phyloP scores from a whole-genome alignment of 192 early-diverging fungal genomes.

The Spizellomyces punctatus region DNA sequence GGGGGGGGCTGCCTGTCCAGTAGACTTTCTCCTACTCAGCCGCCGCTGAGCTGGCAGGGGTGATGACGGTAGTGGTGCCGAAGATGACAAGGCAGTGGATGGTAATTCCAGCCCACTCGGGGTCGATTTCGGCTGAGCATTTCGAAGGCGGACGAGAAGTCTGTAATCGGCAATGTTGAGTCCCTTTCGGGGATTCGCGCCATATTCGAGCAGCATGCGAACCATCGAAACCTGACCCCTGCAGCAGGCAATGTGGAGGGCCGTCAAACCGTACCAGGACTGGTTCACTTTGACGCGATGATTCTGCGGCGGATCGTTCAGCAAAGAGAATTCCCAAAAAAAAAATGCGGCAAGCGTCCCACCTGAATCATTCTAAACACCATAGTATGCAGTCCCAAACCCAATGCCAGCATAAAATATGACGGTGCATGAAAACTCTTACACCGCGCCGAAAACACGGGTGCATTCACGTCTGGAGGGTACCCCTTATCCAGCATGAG shows the following conservation, averaged over 20 bases:
- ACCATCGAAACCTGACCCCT: conserved; percentile 37
- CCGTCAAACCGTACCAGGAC: conserved; percentile 56
- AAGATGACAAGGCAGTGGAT: too few relatives aligned
- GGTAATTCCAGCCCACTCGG: too few relatives aligned
- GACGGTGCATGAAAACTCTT: conserved; percentile 42
- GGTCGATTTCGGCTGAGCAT: too few relatives aligned
- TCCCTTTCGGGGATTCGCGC: conserved; percentile 43
- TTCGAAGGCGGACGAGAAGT: conserved; percentile 27
- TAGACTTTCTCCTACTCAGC: too few relatives aligned
- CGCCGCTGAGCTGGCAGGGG: too few relatives aligned
- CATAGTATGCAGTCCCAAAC: conserved; percentile 48
- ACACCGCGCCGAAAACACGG: conserved; percentile 22
- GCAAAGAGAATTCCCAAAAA: background rate
- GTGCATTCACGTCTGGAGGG: conserved; percentile 53
- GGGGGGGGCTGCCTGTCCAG: background rate
- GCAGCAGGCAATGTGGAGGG: conserved; percentile 45
- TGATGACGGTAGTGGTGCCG: too few relatives aligned
- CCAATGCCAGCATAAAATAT: conserved; percentile 54
- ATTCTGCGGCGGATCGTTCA: background rate
- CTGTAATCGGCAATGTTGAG: conserved; percentile 41
- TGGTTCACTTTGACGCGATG: conserved; percentile 46
- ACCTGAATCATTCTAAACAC: conserved; percentile 58
- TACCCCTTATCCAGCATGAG: conserved; percentile 60
- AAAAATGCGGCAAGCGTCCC: background rate
- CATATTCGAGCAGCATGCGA: conserved; percentile 46